These are phyloP conservation scores for Grigorovia jiainica DNA, from an alignment of 805 yeast species.

Conservation along the genomic window DNA sequence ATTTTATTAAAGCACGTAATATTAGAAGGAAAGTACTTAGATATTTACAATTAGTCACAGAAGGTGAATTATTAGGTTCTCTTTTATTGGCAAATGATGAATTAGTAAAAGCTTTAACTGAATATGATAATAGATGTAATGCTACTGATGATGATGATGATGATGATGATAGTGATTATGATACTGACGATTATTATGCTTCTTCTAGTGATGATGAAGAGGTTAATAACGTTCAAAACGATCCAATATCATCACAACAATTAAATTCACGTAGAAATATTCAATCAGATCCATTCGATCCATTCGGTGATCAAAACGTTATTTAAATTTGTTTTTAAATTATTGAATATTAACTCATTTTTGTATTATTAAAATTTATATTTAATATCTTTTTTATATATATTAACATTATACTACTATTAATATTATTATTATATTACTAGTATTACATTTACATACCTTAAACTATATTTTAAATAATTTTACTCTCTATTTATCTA, in stretches of 20 bases:
- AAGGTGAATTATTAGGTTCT: slow-evolving; percentile 82
- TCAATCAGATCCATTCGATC: slow-evolving; percentile 36
- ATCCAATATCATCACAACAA: neutral
- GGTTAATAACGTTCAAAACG: neutral
- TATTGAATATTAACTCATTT: neutral
- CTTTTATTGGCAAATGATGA: slow-evolving; percentile 86
- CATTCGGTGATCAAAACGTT: slow-evolving; percentile 44
- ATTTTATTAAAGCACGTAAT: slow-evolving; percentile 65
- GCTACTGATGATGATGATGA: slow-evolving; percentile 32
- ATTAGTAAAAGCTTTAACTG: slow-evolving; percentile 61
- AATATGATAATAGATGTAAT: slow-evolving; percentile 52
- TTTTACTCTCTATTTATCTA: too few species aligned
- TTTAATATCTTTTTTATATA: too few species aligned
- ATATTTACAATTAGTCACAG: slow-evolving; percentile 74
- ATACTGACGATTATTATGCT: slow-evolving; percentile 29
- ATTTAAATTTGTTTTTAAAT: too few species aligned
- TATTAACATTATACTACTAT: neutral
- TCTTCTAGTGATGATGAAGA: slow-evolving; percentile 9
- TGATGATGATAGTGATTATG: slow-evolving; percentile 36
- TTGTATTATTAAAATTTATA: neutral
- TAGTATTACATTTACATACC: slow-evolving; percentile 4
- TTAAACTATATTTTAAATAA: too few species aligned
- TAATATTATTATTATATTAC: neutral
- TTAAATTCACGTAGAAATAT: neutral
- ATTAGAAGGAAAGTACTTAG: slow-evolving; percentile 70